phyloP scores from a whole-genome alignment of 345 rosid species.

The Sisymbrium altissimum region DNA sequence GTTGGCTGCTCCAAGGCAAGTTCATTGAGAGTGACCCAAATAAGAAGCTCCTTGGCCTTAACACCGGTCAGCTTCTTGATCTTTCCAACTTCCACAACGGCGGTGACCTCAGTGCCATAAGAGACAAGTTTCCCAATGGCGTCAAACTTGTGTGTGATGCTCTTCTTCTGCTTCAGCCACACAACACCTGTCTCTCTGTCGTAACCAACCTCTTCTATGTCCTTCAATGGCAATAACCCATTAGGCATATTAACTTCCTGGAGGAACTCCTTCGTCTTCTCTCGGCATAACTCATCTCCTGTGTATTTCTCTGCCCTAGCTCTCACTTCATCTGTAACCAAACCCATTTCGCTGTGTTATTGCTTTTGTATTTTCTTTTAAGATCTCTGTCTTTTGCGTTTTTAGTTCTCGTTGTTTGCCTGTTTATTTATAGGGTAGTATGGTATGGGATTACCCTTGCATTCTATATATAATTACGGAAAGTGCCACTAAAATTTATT shows the following conservation, averaged over 20 bases:
- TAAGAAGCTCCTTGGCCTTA: constrained; percentile 81
- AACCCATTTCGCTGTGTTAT: constrained; percentile 43
- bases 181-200: constrained; percentile 79
- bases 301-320: constrained; percentile 75
- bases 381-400: constrained; percentile 13
- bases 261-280: constrained; percentile 59
- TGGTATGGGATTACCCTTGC: background rate
- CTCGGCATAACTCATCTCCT: constrained; percentile 71
- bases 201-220: constrained; percentile 76
- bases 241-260: constrained; percentile 58
- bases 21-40: constrained; percentile 72
- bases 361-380: background rate
- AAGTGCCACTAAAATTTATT: constrained; percentile 14
- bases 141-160: constrained; percentile 73
- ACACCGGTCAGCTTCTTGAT: constrained; percentile 95
- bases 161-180: constrained; percentile 90
- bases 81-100: constrained; percentile 51
- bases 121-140: constrained; percentile 54
- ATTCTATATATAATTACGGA: background rate
- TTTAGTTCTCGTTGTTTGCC: background rate
- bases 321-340: constrained; percentile 62
- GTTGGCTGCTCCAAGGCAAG: constrained; percentile 54
- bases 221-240: constrained; percentile 73
- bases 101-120: constrained; percentile 77
- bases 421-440: constrained; percentile 20